Evolutionary conservation across 768 basidiomycete species (phyloP), one percentile per base, ranked within the genome.

Genomic region (Termitomyces sp.): DNA sequence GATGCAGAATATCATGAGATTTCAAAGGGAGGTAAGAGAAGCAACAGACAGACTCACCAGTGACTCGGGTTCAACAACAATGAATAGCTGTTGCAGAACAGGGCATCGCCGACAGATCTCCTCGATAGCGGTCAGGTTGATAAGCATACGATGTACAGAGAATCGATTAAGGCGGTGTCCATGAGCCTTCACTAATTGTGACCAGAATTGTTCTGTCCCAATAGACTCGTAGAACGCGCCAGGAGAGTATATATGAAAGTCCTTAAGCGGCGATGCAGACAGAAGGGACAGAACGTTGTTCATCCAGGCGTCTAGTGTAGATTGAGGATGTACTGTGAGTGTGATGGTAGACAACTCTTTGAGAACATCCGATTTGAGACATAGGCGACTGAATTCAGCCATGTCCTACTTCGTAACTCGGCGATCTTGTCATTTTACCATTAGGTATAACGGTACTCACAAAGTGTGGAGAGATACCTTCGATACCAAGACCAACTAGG

Each of bases 141-240:
- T 78, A 4, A 76, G 72, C 77, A 88, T 83, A 30, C 87, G 77
- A 64, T 90, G 82, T 2, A 90, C 77, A 13, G 85, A 86, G 61
- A 92, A 81, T 12, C 78, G 74, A 30, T 67, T 73, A 6, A 93
- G 75, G 16, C 78, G 76, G 16, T 66, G 63, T 0, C 81, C 79
- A 56, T 91, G 90, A 9, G 65, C 66, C 3, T 67, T 42, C 12
- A 88, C 74, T 3, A 93, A 68, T 4, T 70, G 66, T 11, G 62
- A 62, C 78, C 85, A 87, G 55, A 91, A 82, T 5, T 69, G 67
- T 27, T 81, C 76, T 7, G 75, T 73, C 18, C 78, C 71, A 0
- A 68, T 69, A 5, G 72, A 69, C 52, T 79, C 73, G 49, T 74
- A 69, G 41, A 74, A 75, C 5, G 71, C 69, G 1, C 75, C 76